Conservation (phyloP, 2,329 filamentous ascomycete genomes). For the Exophiala oligosperma region DNA sequence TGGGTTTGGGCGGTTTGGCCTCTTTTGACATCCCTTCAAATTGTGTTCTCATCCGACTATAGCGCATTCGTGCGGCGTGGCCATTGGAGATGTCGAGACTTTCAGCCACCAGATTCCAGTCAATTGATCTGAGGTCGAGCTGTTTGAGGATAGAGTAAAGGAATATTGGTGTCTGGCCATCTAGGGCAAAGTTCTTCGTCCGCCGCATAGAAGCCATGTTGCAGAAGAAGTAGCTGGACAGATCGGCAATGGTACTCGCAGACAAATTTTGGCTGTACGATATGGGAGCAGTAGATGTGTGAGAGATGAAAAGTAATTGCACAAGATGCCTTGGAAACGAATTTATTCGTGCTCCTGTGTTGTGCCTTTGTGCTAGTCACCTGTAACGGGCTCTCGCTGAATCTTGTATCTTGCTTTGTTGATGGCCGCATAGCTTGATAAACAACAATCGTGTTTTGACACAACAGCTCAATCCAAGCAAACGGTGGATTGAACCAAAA, state of each 20-base stretch:
- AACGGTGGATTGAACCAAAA: neutral
- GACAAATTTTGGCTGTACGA: neutral
- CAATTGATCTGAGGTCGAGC: conserved; percentile 54
- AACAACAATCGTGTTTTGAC: neutral
- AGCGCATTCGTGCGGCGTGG: conserved; percentile 59
- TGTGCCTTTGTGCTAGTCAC: neutral
- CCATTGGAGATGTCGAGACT: conserved; percentile 56
- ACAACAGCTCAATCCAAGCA: too few species aligned
- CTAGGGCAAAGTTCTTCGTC: conserved; percentile 37
- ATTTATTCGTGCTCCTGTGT: neutral
- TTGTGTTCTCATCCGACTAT: conserved; percentile 54
- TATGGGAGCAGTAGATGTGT: neutral
- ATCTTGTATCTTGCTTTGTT: neutral
- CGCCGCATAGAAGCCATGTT: conserved; percentile 21
- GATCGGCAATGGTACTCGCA: neutral
- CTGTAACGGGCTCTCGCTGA: neutral
- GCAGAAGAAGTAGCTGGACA: neutral
- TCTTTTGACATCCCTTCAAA: conserved; percentile 47
- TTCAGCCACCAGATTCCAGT: conserved; percentile 54
- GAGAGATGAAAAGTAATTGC: neutral
- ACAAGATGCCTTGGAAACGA: neutral
- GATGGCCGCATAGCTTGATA: neutral
- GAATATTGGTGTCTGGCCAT: conserved; percentile 52
- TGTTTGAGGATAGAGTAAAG: conserved; percentile 59
- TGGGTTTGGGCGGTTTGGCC: conserved; percentile 13